Percentiles rank a stretch among this genome's conserved stretches.
Conservation (phyloP, 306 rosid genomes). For the Citrullus amarus region DNA sequence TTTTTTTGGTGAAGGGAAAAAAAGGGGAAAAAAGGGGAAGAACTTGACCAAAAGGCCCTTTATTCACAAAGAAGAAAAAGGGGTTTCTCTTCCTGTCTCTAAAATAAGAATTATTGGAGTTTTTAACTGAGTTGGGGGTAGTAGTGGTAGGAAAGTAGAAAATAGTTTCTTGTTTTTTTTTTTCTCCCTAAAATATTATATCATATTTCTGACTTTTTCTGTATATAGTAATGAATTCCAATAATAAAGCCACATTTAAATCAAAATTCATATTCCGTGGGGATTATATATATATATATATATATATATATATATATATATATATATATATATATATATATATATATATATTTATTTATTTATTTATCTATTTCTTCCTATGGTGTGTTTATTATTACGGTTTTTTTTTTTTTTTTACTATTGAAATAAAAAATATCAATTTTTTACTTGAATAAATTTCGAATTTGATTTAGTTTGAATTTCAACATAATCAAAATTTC, state of each 20-base stretch:
- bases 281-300: not conserved
- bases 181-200: not conserved
- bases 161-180: not conserved
- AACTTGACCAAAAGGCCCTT: not conserved
- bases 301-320: too few relatives aligned
- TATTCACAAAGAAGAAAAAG: not conserved
- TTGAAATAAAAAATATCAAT: too few relatives aligned
- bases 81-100: not conserved
- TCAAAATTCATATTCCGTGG: not conserved
- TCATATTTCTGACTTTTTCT: not conserved
- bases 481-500: too few relatives aligned
- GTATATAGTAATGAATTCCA: not conserved
- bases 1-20: not conserved
- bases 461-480: too few relatives aligned
- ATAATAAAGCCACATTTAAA: not conserved
- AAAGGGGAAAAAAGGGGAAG: not conserved
- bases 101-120: not conserved
- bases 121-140: conserved; percentile 1
- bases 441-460: too few relatives aligned
- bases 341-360: not conserved
- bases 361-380: too few relatives aligned
- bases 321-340: too few relatives aligned
- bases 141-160: not conserved
- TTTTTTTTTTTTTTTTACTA: not conserved
- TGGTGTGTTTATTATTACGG: not conserved